Evolutionary conservation across 768 basidiomycete genomes (phyloP).

Genomic region (Boletellus ananas): DNA sequence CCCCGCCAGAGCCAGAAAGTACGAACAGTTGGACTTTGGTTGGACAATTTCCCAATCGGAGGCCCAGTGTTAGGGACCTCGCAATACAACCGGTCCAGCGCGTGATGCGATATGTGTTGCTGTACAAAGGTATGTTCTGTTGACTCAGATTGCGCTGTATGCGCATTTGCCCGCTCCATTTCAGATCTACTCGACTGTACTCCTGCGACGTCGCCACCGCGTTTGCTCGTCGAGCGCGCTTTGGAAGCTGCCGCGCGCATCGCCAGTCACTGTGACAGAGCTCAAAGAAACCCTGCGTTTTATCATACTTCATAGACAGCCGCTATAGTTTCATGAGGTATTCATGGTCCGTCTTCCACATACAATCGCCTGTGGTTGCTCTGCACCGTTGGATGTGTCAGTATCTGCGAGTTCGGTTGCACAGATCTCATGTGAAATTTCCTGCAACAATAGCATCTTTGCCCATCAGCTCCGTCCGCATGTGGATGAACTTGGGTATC

Average conservation of each 20-base stretch:
- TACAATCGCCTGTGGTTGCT: not conserved
- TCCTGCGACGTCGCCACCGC: conserved; percentile 45
- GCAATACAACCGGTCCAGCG: conserved; percentile 64
- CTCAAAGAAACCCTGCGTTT: conserved; percentile 54
- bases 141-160: not conserved
- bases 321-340: not conserved
- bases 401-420: not conserved
- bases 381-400: not conserved
- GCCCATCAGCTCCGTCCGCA: conserved; percentile 30
- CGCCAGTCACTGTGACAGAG: conserved; percentile 56
- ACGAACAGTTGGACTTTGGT: not conserved
- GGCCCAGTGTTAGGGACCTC: conserved; percentile 46
- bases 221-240: conserved; percentile 53
- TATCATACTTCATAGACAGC: conserved; percentile 19
- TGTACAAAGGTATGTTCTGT: conserved; percentile 50
- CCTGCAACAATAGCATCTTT: conserved; percentile 32
- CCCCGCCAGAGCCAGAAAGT: conserved; percentile 1
- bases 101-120: conserved; percentile 57
- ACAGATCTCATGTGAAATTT: conserved; percentile 14
- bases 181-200: conserved; percentile 51
- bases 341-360: not conserved
- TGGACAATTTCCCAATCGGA: conserved; percentile 15
- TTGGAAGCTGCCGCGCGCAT: conserved; percentile 55
- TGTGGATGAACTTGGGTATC: conserved; percentile 27
- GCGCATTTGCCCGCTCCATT: conserved; percentile 1